Conservation (phyloP, 768 basidiomycete species). For the Pisolithus marmoratus region DNA sequence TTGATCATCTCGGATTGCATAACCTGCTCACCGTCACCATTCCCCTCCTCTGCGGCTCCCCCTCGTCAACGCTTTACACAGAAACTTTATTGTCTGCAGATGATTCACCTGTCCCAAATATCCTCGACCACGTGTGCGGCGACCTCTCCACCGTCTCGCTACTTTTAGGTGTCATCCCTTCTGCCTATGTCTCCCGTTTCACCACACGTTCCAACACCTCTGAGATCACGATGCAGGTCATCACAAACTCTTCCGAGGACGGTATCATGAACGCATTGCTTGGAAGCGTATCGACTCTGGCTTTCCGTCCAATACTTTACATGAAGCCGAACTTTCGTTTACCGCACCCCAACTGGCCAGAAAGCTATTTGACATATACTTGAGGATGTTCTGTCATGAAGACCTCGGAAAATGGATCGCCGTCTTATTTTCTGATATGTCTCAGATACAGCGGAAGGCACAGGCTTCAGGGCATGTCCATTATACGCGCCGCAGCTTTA, state of each 20-base stretch:
- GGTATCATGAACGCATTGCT: slow-evolving; percentile 20
- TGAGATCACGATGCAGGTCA: slow-evolving; percentile 12
- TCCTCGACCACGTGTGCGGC: slow-evolving; percentile 22
- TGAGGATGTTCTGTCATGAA: slow-evolving; percentile 26
- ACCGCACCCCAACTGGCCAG: slow-evolving; percentile 18
- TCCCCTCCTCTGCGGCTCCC: slow-evolving; percentile 19
- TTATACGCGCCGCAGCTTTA: slow-evolving; percentile 47
- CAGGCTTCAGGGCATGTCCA: slow-evolving; percentile 26
- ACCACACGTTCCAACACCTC: slow-evolving; percentile 25
- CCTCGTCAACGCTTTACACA: slow-evolving; percentile 24
- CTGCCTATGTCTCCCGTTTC: slow-evolving; percentile 21
- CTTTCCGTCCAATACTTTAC: neutral
- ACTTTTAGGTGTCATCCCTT: slow-evolving; percentile 23
- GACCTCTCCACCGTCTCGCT: slow-evolving; percentile 23
- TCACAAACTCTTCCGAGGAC: neutral
- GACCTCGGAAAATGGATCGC: slow-evolving; percentile 10
- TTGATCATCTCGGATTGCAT: slow-evolving; percentile 26
- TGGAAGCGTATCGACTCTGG: slow-evolving; percentile 18
- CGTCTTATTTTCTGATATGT: neutral
- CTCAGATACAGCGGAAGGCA: neutral
- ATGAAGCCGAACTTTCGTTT: slow-evolving; percentile 5
- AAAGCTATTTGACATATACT: slow-evolving; percentile 22
- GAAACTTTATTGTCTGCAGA: slow-evolving; percentile 18
- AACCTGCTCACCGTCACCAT: slow-evolving; percentile 18
- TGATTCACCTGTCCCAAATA: slow-evolving; percentile 4